Evolutionary conservation across 2,329 filamentous ascomycete species (phyloP).

Genomic region (Teratosphaeria destructans): DNA sequence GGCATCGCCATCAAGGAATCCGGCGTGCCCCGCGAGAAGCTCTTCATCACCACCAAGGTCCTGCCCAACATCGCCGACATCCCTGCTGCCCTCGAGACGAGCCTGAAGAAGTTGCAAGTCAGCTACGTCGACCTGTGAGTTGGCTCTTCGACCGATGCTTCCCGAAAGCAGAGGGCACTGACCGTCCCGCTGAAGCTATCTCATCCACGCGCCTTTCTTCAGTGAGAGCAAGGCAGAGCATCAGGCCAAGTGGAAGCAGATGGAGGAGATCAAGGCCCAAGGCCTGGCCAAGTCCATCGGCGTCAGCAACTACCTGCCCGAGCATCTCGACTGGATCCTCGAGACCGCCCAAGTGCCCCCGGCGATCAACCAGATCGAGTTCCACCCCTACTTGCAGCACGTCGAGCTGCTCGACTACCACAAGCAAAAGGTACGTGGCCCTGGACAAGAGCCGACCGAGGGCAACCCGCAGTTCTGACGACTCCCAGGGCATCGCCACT

Average conservation of each 20-base stretch:
- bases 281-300: constrained; percentile 53
- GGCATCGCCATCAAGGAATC: constrained; percentile 35
- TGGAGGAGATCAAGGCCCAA: constrained; percentile 48
- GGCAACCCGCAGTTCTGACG: neutral
- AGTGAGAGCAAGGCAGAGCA: constrained; percentile 43
- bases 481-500: constrained; percentile 35
- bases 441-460: neutral
- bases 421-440: constrained; percentile 24
- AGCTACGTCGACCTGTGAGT: constrained; percentile 52
- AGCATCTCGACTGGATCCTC: constrained; percentile 45
- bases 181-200: constrained; percentile 34
- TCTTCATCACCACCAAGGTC: constrained; percentile 49
- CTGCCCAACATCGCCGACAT: constrained; percentile 44
- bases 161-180: neutral
- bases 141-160: neutral
- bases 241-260: constrained; percentile 48
- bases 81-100: constrained; percentile 43
- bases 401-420: constrained; percentile 45
- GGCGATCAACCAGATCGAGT: constrained; percentile 58
- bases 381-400: constrained; percentile 58
- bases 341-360: constrained; percentile 46
- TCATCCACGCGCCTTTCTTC: constrained; percentile 54
- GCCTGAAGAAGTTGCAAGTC: constrained; percentile 49
- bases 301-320: constrained; percentile 50
- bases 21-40: constrained; percentile 35